Evolutionary conservation across 2,329 filamentous ascomycete species (phyloP).

Genomic region (Fusarium sp.): DNA sequence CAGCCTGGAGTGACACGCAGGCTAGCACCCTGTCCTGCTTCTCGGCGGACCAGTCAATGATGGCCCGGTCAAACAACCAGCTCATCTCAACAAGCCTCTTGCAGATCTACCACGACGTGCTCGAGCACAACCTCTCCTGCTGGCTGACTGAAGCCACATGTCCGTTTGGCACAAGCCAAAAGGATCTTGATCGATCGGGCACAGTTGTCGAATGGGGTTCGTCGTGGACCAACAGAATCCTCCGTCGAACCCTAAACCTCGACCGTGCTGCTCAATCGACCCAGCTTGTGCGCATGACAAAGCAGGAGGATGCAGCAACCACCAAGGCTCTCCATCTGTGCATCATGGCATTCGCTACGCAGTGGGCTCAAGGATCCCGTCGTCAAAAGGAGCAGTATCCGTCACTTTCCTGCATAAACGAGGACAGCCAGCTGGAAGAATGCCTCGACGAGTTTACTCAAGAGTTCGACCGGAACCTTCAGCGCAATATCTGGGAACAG

Average conservation of each 20-base stretch:
- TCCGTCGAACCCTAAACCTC: slow-evolving; percentile 56
- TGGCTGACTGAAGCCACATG: slow-evolving; percentile 63
- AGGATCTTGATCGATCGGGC: neutral
- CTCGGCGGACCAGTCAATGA: slow-evolving; percentile 36
- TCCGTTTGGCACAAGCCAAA: slow-evolving; percentile 52
- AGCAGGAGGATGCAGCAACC: neutral
- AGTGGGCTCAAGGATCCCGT: slow-evolving; percentile 54
- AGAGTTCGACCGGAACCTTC: slow-evolving; percentile 51
- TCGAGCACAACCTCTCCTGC: slow-evolving; percentile 61
- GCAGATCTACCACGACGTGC: slow-evolving; percentile 61
- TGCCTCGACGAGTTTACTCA: slow-evolving; percentile 32
- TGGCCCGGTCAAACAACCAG: slow-evolving; percentile 43
- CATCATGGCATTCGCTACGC: slow-evolving; percentile 62
- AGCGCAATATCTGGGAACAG: slow-evolving; percentile 50
- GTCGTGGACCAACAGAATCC: slow-evolving; percentile 58
- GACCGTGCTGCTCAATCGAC: slow-evolving; percentile 54
- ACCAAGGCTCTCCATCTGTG: slow-evolving; percentile 54
- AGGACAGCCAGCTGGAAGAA: neutral
- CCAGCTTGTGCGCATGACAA: slow-evolving; percentile 51
- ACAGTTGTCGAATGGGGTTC: slow-evolving; percentile 44
- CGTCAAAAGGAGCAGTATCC: slow-evolving; percentile 14
- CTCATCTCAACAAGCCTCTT: slow-evolving; percentile 56
- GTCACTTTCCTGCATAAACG: neutral
- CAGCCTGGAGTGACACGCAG: slow-evolving; percentile 9
- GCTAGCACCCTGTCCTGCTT: slow-evolving; percentile 23